phyloP scores from a whole-genome alignment of 768 basidiomycete genomes.

The Tricholoma matsutake region DNA sequence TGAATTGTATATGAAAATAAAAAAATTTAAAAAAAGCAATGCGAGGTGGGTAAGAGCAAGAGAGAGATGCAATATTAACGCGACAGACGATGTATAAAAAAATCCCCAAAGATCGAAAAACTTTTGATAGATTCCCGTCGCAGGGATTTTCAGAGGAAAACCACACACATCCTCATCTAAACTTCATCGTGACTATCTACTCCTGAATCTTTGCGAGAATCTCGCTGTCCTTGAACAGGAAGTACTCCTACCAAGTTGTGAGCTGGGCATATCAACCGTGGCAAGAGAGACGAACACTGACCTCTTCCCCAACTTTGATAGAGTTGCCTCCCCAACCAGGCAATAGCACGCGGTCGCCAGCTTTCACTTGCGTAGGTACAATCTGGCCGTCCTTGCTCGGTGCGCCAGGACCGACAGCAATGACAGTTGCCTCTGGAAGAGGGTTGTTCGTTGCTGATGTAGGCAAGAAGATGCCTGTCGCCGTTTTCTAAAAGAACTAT shows the following conservation, averaged over 20 bases:
- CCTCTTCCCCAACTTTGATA: slow-evolving; percentile 97
- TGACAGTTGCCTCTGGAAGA: slow-evolving; percentile 95
- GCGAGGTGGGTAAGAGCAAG: neutral
- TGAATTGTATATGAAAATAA: neutral
- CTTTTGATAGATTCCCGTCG: neutral
- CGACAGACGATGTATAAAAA: neutral
- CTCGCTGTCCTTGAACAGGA: slow-evolving; percentile 90
- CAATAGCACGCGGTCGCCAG: slow-evolving; percentile 89
- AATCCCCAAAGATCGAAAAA: neutral
- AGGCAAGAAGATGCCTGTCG: slow-evolving; percentile 94
- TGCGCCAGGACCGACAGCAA: slow-evolving; percentile 94
- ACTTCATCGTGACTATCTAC: slow-evolving; percentile 36
- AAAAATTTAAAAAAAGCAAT: neutral
- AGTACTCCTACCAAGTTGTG: slow-evolving; percentile 69
- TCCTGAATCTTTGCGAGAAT: slow-evolving; percentile 97
- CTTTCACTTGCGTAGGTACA: slow-evolving; percentile 72
- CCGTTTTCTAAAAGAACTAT: slow-evolving; percentile 77
- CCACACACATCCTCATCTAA: too few relatives aligned
- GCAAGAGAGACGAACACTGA: slow-evolving; percentile 35
- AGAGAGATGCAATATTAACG: neutral
- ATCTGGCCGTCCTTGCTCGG: slow-evolving; percentile 81
- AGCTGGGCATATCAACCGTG: neutral
- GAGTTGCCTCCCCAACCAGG: slow-evolving; percentile 96
- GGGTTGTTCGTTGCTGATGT: slow-evolving; percentile 79
- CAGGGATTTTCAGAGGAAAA: too few relatives aligned